Evolutionary conservation across 208 protist genomes (phyloP), one percentile per base, ranked within the genome.

Genomic region (Leishmania gerbilli): DNA sequence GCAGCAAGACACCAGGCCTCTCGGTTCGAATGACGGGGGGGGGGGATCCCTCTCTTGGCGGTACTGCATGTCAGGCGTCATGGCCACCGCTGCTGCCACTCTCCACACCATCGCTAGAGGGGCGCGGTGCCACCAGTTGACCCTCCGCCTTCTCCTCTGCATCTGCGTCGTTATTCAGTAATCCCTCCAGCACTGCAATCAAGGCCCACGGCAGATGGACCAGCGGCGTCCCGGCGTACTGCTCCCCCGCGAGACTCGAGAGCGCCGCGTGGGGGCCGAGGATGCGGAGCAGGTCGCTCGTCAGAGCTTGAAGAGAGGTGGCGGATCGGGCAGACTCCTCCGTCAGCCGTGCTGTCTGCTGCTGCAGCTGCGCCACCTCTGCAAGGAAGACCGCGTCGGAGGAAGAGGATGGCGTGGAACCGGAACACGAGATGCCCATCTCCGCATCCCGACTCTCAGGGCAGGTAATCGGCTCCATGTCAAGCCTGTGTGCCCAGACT

Each of bases 371-470:
- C 2, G 81, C 76, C 31, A 27, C 71, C 68, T 80, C 71, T 8
- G 76, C 75, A 34, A 77, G 80, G 51, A 84, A 84, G 37, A 78
- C 75, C 19, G 81, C 81, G 42, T 84, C 81, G 4, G 81, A 80
- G 24, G 72, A 51, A 34, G 71, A 58, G 27, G 72, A 76, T 34
- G 72, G 60, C 1, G 31, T n/a, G 17, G n/a, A 19, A 51, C 53
- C n/a, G 24, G 27, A 53, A 3, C 27, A 51, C 21, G 69, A 37
- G 45, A 53, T 55, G 51, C 51, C 72, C 51, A 24, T n/a, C 49
- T 47, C 72, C 51, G 15, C 51, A 5, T 27, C 47, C 31, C 2
- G 31, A 47, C 7, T 31, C 7, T 40, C 51, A 76, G 31, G 15
- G 34, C 19, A 19, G 31, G 24, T 45, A 40, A 62, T 62, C 51